A percentile compares a stretch with the other conserved stretches of the same genome.
These are phyloP conservation scores for Megacollybia marginata DNA, from an alignment of 768 basidiomycete species.

Conservation along the genomic window DNA sequence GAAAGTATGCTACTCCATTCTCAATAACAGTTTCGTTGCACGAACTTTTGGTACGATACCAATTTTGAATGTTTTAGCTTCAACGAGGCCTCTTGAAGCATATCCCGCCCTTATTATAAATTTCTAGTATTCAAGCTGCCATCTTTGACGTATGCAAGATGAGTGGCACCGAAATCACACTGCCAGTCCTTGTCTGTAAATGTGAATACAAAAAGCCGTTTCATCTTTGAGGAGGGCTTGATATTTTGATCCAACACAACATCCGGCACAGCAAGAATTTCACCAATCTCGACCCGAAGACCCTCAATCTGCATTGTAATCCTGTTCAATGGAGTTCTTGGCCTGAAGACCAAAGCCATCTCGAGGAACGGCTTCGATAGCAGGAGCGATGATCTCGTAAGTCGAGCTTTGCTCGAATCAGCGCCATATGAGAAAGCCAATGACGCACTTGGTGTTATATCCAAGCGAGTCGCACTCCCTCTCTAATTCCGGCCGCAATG, in stretches of 20 bases:
- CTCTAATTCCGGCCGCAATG: constrained; percentile 27
- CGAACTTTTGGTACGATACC: constrained; percentile 25
- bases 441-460: constrained; percentile 16
- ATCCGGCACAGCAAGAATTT: constrained; percentile 21
- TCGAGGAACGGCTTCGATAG: constrained; percentile 25
- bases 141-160: constrained; percentile 21
- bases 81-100: constrained; percentile 33
- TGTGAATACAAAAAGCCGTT: neutral
- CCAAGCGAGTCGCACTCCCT: constrained; percentile 26
- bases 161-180: constrained; percentile 17
- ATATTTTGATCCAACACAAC: constrained; percentile 28
- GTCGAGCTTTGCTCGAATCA: constrained; percentile 5
- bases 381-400: constrained; percentile 18
- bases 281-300: constrained; percentile 18
- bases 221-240: constrained; percentile 1
- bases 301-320: constrained; percentile 25
- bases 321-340: constrained; percentile 24
- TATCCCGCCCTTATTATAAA: constrained; percentile 31
- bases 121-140: constrained; percentile 23
- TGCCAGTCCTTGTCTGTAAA: constrained; percentile 18
- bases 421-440: too few species aligned
- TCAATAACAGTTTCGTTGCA: constrained; percentile 26
- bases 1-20: constrained; percentile 27
- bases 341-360: constrained; percentile 25
- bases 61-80: constrained; percentile 29